phyloP scores from a whole-genome alignment of 345 rosid genomes.

The Stellera chamaejasme region DNA sequence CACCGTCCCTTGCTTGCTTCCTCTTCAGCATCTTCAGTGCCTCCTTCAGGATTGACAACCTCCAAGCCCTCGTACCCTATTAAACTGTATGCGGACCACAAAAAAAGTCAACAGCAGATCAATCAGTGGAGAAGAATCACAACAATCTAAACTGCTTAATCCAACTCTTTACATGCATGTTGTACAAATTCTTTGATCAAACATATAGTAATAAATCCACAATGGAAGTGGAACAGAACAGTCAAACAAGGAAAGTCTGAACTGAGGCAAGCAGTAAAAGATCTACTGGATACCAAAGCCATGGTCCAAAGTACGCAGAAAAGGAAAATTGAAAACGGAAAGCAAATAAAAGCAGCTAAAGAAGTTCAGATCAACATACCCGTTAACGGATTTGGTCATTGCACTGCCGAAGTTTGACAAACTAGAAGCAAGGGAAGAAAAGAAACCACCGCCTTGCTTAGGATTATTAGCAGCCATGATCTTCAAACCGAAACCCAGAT shows the following conservation, averaged over 20 bases:
- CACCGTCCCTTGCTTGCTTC: slow-evolving; percentile 90
- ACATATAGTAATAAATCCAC: neutral
- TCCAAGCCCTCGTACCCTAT: slow-evolving; percentile 78
- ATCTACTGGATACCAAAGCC: neutral
- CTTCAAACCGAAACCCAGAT: slow-evolving; percentile 4
- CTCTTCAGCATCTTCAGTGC: slow-evolving; percentile 84
- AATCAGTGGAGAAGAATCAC: neutral
- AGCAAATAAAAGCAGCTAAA: neutral
- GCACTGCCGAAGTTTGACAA: slow-evolving; percentile 56
- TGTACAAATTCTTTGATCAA: neutral
- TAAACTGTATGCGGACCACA: slow-evolving; percentile 24
- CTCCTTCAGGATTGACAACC: slow-evolving; percentile 87
- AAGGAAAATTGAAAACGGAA: neutral
- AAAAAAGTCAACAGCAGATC: too few relatives aligned
- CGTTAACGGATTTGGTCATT: slow-evolving; percentile 81
- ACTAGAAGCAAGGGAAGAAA: slow-evolving; percentile 63
- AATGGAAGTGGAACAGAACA: neutral
- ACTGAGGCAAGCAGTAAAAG: too few relatives aligned
- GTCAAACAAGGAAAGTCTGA: too few relatives aligned
- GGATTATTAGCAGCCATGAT: slow-evolving; percentile 65
- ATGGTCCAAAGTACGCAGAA: neutral
- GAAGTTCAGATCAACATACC: slow-evolving; percentile 33
- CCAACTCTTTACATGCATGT: too few relatives aligned
- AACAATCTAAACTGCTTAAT: neutral
- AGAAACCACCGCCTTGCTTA: slow-evolving; percentile 58